Percentiles rank a stretch among this genome's conserved stretches.
Conservation (phyloP, 139 green algal species). For the Pycnococcus provasolii region DNA sequence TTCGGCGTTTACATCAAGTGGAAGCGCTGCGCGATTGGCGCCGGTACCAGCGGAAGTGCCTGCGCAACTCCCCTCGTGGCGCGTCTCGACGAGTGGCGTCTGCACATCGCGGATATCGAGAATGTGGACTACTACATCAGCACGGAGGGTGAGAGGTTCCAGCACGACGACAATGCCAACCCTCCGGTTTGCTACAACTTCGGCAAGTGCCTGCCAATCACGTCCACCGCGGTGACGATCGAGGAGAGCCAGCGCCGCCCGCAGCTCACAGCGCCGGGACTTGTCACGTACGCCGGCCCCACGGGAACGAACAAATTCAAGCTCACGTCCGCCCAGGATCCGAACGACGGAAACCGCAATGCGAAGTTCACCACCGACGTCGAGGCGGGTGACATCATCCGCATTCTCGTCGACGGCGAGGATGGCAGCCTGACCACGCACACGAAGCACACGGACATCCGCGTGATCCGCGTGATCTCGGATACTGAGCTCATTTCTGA, state of each 20-base stretch:
- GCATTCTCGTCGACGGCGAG: background rate
- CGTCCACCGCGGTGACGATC: slow-evolving; percentile 1
- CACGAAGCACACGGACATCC: background rate
- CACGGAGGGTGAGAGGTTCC: slow-evolving; percentile 21
- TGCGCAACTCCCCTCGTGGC: background rate
- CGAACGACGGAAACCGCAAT: slow-evolving; percentile 10
- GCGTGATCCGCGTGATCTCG: slow-evolving; percentile 8
- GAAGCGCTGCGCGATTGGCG: slow-evolving; percentile 38
- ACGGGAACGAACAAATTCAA: background rate
- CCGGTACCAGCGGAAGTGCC: background rate
- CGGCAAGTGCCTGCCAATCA: slow-evolving; percentile 18
- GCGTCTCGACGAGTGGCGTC: slow-evolving; percentile 1
- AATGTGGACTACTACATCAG: slow-evolving; percentile 20
- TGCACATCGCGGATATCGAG: slow-evolving; percentile 26
- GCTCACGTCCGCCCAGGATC: slow-evolving; percentile 8
- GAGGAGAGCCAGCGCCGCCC: background rate
- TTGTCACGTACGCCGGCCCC: slow-evolving; percentile 4
- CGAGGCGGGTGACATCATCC: slow-evolving; percentile 16
- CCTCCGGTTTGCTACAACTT: slow-evolving; percentile 26
- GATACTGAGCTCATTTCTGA: slow-evolving; percentile 13
- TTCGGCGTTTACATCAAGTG: slow-evolving; percentile 38
- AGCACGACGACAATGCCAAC: slow-evolving; percentile 21
- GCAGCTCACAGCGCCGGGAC: slow-evolving; percentile 6
- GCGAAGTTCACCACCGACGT: slow-evolving; percentile 22
- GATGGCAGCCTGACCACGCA: background rate